These are phyloP conservation scores for Penicillium simplicissimum DNA, from an alignment of 495 filamentous ascomycete genomes.

Conservation along the genomic window DNA sequence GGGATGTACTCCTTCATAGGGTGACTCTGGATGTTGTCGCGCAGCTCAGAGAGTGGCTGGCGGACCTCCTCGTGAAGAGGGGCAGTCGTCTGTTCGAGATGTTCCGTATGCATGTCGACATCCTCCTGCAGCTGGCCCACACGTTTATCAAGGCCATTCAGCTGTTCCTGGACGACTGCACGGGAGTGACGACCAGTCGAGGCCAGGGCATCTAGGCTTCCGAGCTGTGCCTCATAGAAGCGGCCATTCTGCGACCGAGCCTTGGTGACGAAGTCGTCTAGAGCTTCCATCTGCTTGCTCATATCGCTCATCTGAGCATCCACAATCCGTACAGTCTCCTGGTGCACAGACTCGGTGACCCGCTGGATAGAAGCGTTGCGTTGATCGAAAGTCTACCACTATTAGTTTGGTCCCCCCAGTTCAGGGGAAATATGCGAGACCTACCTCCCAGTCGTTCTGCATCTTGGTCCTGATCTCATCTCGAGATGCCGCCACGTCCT, in stretches of 20 bases:
- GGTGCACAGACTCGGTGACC: slow-evolving; percentile 83
- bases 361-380: slow-evolving; percentile 77
- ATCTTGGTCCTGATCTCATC: slow-evolving; percentile 78
- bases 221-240: slow-evolving; percentile 67
- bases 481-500: slow-evolving; percentile 67
- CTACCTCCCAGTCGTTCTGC: slow-evolving; percentile 84
- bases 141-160: slow-evolving; percentile 60
- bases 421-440: slow-evolving; percentile 20
- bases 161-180: slow-evolving; percentile 62
- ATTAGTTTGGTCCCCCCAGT: slow-evolving; percentile 28
- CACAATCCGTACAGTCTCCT: slow-evolving; percentile 88
- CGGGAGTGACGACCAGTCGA: slow-evolving; percentile 69
- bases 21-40: slow-evolving; percentile 59
- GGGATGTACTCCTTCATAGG: slow-evolving; percentile 73
- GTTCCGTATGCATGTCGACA: slow-evolving; percentile 53
- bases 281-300: slow-evolving; percentile 78
- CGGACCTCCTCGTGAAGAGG: slow-evolving; percentile 61
- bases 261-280: slow-evolving; percentile 87
- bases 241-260: slow-evolving; percentile 77
- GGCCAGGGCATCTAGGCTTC: slow-evolving; percentile 61
- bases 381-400: slow-evolving; percentile 65
- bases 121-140: slow-evolving; percentile 64
- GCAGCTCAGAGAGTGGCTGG: slow-evolving; percentile 67
- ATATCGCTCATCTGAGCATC: slow-evolving; percentile 86
- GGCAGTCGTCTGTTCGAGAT: slow-evolving; percentile 55